A percentile compares a stretch with the other conserved stretches of the same genome.
Evolutionary conservation across 225 moss, liverwort and hornwort genomes (phyloP).

Genomic region (Climacium dendroides): DNA sequence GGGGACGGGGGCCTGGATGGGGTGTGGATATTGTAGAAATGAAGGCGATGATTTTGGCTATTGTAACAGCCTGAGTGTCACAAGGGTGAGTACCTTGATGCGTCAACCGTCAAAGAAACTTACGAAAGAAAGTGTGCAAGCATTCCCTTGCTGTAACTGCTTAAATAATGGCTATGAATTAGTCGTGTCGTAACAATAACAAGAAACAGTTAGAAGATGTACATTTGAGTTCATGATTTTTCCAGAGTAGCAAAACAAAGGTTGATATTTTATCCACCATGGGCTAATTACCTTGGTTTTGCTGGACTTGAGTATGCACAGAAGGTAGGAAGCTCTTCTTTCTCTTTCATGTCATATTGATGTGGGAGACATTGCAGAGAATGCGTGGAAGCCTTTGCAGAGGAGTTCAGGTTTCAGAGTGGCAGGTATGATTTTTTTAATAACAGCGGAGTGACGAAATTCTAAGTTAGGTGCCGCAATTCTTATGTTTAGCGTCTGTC

Average conservation of each 20-base stretch:
- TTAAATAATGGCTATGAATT: too few species aligned
- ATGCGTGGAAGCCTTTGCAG: background rate
- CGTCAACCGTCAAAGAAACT: background rate
- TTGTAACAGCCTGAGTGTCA: background rate
- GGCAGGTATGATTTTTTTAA: background rate
- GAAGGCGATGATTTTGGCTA: background rate
- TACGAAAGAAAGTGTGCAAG: background rate
- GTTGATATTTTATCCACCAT: background rate
- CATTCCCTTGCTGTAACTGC: background rate
- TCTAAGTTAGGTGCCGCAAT: background rate
- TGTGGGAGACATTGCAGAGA: background rate
- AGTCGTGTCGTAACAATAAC: too few species aligned
- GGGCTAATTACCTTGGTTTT: background rate
- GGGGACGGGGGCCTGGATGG: background rate
- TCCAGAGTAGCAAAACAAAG: background rate
- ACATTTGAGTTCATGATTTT: background rate
- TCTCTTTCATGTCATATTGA: background rate
- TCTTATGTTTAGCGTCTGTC: background rate
- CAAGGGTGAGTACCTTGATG: background rate
- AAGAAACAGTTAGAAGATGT: background rate
- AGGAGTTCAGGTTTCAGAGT: too few species aligned
- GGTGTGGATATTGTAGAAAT: slow-evolving; percentile 2
- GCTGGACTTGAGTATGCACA: background rate
- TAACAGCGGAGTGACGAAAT: background rate
- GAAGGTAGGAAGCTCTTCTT: background rate